Conservation (phyloP, 2,329 filamentous ascomycete genomes). For the Basipetospora chlamydospora region DNA sequence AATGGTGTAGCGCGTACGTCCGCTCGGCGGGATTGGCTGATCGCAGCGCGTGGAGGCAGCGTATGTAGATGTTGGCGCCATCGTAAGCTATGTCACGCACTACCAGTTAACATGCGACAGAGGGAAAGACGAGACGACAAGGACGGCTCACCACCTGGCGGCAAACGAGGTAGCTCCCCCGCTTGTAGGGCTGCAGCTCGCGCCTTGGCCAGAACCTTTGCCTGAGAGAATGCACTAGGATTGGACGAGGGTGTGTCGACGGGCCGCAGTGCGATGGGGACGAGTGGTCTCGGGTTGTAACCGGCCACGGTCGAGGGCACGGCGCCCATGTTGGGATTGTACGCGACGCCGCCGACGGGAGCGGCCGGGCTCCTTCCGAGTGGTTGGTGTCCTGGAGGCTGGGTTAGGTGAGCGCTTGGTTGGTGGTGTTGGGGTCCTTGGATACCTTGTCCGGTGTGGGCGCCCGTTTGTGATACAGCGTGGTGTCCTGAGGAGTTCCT, state of each 20-base stretch:
- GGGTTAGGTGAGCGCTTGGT: constrained; percentile 7
- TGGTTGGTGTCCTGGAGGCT: constrained; percentile 11
- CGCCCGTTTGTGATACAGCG: not conserved
- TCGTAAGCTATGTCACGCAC: constrained; percentile 33
- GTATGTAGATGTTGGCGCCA: constrained; percentile 81
- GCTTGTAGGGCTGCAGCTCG: constrained; percentile 29
- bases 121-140: not conserved
- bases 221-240: constrained; percentile 49
- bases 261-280: constrained; percentile 40
- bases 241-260: constrained; percentile 65
- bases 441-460: constrained; percentile 34
- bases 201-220: constrained; percentile 6
- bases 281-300: constrained; percentile 43
- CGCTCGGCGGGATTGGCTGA: constrained; percentile 70
- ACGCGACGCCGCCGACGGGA: constrained; percentile 14
- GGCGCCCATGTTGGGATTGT: constrained; percentile 40
- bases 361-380: constrained; percentile 13
- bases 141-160: constrained; percentile 44
- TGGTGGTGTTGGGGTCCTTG: constrained; percentile 25
- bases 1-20: constrained; percentile 81
- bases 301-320: constrained; percentile 12
- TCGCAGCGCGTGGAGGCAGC: constrained; percentile 70
- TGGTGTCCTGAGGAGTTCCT: constrained; percentile 39
- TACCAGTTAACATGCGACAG: not conserved
- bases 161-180: constrained; percentile 29